These are phyloP conservation scores for Geopyxis carbonaria DNA, from an alignment of 495 filamentous ascomycete genomes.

Conservation along the genomic window DNA sequence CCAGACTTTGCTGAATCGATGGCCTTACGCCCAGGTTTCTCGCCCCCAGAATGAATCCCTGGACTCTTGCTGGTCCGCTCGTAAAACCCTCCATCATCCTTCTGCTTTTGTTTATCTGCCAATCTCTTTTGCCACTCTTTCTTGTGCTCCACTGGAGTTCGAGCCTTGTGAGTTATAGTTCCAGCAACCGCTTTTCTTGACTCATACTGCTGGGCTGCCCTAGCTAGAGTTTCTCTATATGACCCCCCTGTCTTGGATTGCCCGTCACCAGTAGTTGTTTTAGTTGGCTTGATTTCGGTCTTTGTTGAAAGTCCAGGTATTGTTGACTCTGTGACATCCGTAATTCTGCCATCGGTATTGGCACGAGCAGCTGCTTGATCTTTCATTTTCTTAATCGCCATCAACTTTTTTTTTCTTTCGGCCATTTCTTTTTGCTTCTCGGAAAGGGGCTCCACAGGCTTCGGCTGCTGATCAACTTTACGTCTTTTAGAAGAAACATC, in stretches of 20 bases:
- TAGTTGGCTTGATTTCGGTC: constrained; percentile 1
- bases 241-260: constrained; percentile 17
- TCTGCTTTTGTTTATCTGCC: constrained; percentile 17
- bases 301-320: constrained; percentile 3
- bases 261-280: constrained; percentile 12
- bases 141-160: constrained; percentile 19
- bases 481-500: no score
- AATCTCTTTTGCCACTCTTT: constrained; percentile 24
- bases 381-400: no score
- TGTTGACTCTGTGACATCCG: constrained; percentile 12
- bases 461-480: no score
- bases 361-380: constrained; percentile 7
- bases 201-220: constrained; percentile 16
- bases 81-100: constrained; percentile 4
- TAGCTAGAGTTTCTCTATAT: constrained; percentile 18
- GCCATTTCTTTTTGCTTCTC: neutral
- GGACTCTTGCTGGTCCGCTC: constrained; percentile 24
- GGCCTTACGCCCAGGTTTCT: constrained; percentile 16
- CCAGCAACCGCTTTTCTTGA: constrained; percentile 19
- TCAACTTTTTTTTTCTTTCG: no score
- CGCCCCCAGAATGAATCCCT: constrained; percentile 14
- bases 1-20: constrained; percentile 7
- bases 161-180: constrained; percentile 21
- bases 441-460: neutral
- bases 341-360: constrained; percentile 2